phyloP scores from a whole-genome alignment of 2,329 filamentous ascomycete species.

The Ophiognomonia clavigignenti-juglandacearum region DNA sequence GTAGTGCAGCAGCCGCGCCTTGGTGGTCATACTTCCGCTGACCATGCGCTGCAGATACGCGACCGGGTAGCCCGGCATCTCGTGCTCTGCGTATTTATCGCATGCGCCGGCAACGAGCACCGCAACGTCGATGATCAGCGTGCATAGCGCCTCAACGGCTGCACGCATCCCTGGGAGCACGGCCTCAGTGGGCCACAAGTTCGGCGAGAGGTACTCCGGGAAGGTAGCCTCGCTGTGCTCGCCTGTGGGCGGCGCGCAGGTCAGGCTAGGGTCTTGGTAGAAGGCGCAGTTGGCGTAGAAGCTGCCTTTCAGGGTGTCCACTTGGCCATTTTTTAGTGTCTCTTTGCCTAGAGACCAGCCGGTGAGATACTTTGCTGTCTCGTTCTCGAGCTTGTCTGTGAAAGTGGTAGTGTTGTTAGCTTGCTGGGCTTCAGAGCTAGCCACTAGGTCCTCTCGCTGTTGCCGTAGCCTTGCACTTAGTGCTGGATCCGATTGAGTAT shows the following conservation, averaged over 20 bases:
- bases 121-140: constrained; percentile 82
- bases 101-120: constrained; percentile 86
- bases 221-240: constrained; percentile 60
- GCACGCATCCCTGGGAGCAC: constrained; percentile 70
- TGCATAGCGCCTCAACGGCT: constrained; percentile 71
- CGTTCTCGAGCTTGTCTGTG: constrained; percentile 56
- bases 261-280: constrained; percentile 60
- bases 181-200: constrained; percentile 74
- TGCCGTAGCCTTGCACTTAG: not conserved
- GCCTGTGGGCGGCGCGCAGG: constrained; percentile 56
- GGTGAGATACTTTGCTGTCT: constrained; percentile 58
- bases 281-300: constrained; percentile 83
- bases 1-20: constrained; percentile 89
- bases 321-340: constrained; percentile 70
- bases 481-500: no score
- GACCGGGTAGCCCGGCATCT: constrained; percentile 69
- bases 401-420: no score
- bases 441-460: not conserved
- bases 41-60: constrained; percentile 88
- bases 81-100: constrained; percentile 75
- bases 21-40: constrained; percentile 77
- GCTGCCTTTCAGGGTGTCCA: constrained; percentile 76
- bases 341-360: constrained; percentile 82
- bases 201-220: constrained; percentile 83
- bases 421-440: no score